Conservation (phyloP, 2,329 filamentous ascomycete species). For the Fusarium clavum region DNA sequence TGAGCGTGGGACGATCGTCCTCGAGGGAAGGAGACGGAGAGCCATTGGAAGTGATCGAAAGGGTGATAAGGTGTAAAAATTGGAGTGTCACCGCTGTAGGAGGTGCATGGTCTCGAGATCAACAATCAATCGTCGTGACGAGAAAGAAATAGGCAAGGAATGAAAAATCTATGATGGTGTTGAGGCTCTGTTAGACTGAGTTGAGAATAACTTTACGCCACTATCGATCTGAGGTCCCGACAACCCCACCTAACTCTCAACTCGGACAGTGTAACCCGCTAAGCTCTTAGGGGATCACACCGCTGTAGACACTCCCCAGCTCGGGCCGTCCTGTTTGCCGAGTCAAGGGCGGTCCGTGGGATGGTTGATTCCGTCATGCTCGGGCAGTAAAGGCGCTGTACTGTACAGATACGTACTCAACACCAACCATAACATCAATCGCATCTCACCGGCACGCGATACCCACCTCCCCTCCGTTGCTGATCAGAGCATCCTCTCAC, state of each 20-base stretch:
- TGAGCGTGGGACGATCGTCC: slow-evolving; percentile 28
- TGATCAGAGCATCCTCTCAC: slow-evolving; percentile 2
- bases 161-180: slow-evolving; percentile 41
- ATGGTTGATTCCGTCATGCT: slow-evolving; percentile 44
- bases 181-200: slow-evolving; percentile 38
- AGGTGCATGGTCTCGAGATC: slow-evolving; percentile 8
- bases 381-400: slow-evolving; percentile 12
- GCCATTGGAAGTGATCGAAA: slow-evolving; percentile 29
- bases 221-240: not conserved
- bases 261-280: slow-evolving; percentile 4
- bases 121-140: not conserved
- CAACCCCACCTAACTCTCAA: slow-evolving; percentile 8
- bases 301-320: slow-evolving; percentile 29
- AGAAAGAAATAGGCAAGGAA: not conserved
- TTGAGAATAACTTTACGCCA: slow-evolving; percentile 31
- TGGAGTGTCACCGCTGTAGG: not conserved
- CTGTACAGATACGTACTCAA: slow-evolving; percentile 19
- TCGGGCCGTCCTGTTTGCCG: slow-evolving; percentile 47
- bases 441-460: slow-evolving; percentile 29
- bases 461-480: slow-evolving; percentile 4
- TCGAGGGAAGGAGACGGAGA: slow-evolving; percentile 22
- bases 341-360: slow-evolving; percentile 30
- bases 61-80: not conserved
- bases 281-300: slow-evolving; percentile 19
- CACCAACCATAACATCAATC: slow-evolving; percentile 8